Evolutionary conservation across 179 eudicot species (phyloP), one percentile per base, ranked within the genome.

Genomic region (Silene vulgaris): DNA sequence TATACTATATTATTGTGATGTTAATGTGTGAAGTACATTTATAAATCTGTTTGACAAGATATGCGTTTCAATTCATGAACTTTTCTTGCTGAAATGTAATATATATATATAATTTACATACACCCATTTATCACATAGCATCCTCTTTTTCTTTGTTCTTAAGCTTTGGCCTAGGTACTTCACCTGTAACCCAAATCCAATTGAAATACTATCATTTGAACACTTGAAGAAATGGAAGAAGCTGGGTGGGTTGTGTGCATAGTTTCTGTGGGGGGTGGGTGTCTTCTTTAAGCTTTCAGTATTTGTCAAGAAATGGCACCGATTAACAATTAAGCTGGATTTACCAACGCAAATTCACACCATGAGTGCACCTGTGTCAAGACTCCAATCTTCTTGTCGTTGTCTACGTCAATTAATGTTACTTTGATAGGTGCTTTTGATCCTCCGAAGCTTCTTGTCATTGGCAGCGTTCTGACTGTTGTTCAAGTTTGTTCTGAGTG

Each of bases 81-180:
- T 68, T 68, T 65, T 67, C 7, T 65, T 28, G 14, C 6, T 62
- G 66, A 62, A 61, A 61, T 57, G 63, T 57, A 57, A n/a, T 17
- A 57, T 57, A 23, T 57, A 23, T 23, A 17, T 57, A 56, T n/a
- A 56, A 56, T 56, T 20, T 21, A 61, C 30, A 61, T 61, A 21
- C 30, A 19, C 66, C 65, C 19, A 14, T 16, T 54, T 3, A 62
- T 20, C 8, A 5, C 21, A 62, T 21, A 62, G 29, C 65, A 62
- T 8, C 13, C 23, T 6, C 29, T 21, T 62, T 32, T 26, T 62
- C 29, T 11, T 19, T 62, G 29, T 62, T 8, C 4, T 62, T 62
- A 62, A 62, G 65, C 65, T 62, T 62, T 20, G 14, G 3, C 65
- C 32, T 62, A 8, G 30, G 65, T 20, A 21, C 2, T 26, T 63